phyloP scores from a whole-genome alignment of 2,329 filamentous ascomycete genomes.

The Ascochyta clinopodiicola region DNA sequence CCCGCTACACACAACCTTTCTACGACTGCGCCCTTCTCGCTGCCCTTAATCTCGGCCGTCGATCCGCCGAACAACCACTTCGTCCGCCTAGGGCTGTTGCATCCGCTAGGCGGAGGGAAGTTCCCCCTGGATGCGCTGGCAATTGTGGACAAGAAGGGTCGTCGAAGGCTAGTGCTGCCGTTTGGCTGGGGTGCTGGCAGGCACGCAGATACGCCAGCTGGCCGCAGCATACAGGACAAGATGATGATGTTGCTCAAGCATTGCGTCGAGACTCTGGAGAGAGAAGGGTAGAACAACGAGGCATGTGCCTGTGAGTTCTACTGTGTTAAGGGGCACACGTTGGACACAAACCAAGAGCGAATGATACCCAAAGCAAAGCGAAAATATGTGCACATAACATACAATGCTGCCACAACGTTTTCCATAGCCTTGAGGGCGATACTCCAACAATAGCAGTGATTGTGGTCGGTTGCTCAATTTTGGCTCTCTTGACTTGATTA shows the following conservation, averaged over 20 bases:
- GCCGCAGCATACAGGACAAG: constrained; percentile 36
- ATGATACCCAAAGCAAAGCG: background rate
- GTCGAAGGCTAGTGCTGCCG: constrained; percentile 51
- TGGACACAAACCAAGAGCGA: background rate
- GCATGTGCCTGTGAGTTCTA: background rate
- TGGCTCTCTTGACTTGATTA: too few species aligned
- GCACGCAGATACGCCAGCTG: constrained; percentile 41
- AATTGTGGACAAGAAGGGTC: constrained; percentile 47
- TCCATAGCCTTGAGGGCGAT: too few species aligned
- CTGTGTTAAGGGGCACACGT: background rate
- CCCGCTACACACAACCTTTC: constrained; percentile 39
- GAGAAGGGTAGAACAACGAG: constrained; percentile 8
- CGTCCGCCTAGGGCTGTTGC: constrained; percentile 51
- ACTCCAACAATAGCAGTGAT: too few species aligned
- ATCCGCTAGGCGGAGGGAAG: constrained; percentile 54
- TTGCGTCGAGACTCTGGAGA: constrained; percentile 36
- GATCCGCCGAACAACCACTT: constrained; percentile 46
- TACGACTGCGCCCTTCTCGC: constrained; percentile 29
- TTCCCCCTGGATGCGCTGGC: constrained; percentile 54
- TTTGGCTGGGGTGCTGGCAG: constrained; percentile 54
- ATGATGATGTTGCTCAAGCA: constrained; percentile 38
- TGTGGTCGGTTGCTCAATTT: too few species aligned
- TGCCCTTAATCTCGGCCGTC: constrained; percentile 44
- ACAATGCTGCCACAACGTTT: background rate
- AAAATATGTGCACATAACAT: background rate